A percentile compares a stretch with the other conserved stretches of the same genome.
Conservation (phyloP, 495 filamentous ascomycete species). For the Parathielavia appendiculata region DNA sequence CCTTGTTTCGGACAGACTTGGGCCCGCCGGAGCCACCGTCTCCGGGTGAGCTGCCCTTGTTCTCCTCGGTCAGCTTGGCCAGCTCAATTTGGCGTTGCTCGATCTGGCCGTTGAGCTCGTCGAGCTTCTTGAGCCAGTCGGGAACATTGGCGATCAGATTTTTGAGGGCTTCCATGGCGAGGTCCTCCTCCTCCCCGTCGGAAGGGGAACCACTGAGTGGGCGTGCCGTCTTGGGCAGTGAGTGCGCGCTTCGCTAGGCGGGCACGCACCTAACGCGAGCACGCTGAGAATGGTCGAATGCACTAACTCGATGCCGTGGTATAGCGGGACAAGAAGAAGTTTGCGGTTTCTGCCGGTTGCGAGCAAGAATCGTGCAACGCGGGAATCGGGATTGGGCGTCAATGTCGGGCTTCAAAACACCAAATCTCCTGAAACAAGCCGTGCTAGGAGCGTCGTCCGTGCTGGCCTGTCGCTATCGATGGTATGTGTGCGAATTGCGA, state of each 20-base stretch:
- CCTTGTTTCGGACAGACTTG: constrained; percentile 51
- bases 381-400: not conserved
- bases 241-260: constrained; percentile 28
- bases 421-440: not conserved
- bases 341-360: too few species aligned
- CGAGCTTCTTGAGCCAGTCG: constrained; percentile 61
- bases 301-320: not conserved
- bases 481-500: not conserved
- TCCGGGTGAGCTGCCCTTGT: constrained; percentile 23
- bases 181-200: constrained; percentile 30
- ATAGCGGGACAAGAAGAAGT: not conserved
- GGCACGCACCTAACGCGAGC: constrained; percentile 21
- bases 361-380: not conserved
- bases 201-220: constrained; percentile 10
- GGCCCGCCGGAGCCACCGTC: constrained; percentile 23
- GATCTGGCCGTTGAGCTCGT: constrained; percentile 64
- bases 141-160: constrained; percentile 61
- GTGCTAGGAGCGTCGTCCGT: not conserved
- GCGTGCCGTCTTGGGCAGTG: constrained; percentile 26
- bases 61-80: constrained; percentile 40
- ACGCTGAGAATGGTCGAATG: not conserved
- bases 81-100: constrained; percentile 66
- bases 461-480: not conserved
- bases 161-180: constrained; percentile 58
- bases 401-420: constrained; percentile 2